Conservation (phyloP, 306 rosid species). For the Purshia tridentata region DNA sequence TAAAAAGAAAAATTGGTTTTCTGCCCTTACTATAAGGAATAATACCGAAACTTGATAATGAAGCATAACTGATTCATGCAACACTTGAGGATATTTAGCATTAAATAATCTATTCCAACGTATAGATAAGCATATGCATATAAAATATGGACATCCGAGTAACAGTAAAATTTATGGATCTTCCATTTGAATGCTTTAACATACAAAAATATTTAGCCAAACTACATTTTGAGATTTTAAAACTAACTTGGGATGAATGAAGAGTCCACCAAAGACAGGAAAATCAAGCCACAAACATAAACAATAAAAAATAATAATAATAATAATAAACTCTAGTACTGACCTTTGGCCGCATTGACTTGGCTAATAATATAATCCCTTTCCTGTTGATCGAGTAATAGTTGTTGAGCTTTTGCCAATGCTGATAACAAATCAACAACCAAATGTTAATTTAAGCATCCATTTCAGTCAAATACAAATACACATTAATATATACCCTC, state of each 20-base stretch:
- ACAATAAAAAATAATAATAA: background rate
- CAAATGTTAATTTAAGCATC: constrained; percentile 16
- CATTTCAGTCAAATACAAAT: constrained; percentile 12
- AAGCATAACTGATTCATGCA: background rate
- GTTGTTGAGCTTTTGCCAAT: constrained; percentile 91
- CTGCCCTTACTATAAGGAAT: background rate
- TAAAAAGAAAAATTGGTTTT: background rate
- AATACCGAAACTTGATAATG: background rate
- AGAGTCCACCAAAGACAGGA: background rate
- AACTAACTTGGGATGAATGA: background rate
- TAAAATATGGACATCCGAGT: background rate
- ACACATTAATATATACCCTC: background rate
- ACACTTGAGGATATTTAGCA: background rate
- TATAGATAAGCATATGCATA: background rate
- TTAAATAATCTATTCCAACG: background rate
- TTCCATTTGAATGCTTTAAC: background rate
- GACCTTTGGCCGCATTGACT: constrained; percentile 92
- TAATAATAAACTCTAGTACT: constrained; percentile 24
- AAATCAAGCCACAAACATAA: constrained; percentile 8
- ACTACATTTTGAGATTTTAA: background rate
- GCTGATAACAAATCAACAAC: constrained; percentile 57
- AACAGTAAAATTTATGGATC: background rate
- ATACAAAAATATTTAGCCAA: background rate
- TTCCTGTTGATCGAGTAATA: constrained; percentile 89
- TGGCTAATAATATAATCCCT: constrained; percentile 86